Evolutionary conservation across 352 stramenopile genomes (phyloP).

Genomic region (Plasmopara muralis): DNA sequence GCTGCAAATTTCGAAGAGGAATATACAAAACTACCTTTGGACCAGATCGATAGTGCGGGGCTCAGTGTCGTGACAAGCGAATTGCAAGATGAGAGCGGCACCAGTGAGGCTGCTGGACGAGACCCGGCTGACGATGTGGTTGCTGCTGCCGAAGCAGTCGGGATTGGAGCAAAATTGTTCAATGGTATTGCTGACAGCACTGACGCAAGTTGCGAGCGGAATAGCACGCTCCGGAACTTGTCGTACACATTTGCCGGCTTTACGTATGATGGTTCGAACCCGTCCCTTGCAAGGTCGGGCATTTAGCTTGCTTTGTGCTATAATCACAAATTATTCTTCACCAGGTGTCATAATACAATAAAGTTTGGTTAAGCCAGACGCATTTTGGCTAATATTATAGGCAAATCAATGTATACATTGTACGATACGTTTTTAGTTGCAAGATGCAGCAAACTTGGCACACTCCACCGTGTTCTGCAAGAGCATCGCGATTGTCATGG

Average conservation of each 20-base stretch:
- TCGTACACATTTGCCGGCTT: conserved; percentile 84
- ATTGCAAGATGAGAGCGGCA: conserved; percentile 18
- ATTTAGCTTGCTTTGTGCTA: conserved; percentile 24
- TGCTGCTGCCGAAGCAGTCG: conserved; percentile 12
- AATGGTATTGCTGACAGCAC: conserved; percentile 31
- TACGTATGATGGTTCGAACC: conserved; percentile 71
- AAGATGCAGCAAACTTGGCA: conserved; percentile 36
- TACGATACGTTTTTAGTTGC: conserved; percentile 7
- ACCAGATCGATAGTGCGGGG: conserved; percentile 59
- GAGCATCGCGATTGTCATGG: conserved; percentile 97
- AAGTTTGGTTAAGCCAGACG: background rate
- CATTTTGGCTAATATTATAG: background rate
- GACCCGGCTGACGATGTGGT: conserved; percentile 15
- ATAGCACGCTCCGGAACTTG: conserved; percentile 69
- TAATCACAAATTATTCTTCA: background rate
- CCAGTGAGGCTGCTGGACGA: conserved; percentile 14
- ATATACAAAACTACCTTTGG: conserved; percentile 70
- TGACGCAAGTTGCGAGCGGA: conserved; percentile 34
- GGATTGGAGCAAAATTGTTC: conserved; percentile 12
- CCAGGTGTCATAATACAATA: background rate
- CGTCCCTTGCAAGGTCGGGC: conserved; percentile 27
- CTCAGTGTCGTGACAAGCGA: conserved; percentile 53
- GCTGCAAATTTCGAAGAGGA: conserved; percentile 82
- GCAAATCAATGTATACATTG: background rate
- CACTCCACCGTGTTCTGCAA: conserved; percentile 78